Evolutionary conservation across 495 filamentous ascomycete genomes (phyloP).

Genomic region (Corynascus novoguineensis): DNA sequence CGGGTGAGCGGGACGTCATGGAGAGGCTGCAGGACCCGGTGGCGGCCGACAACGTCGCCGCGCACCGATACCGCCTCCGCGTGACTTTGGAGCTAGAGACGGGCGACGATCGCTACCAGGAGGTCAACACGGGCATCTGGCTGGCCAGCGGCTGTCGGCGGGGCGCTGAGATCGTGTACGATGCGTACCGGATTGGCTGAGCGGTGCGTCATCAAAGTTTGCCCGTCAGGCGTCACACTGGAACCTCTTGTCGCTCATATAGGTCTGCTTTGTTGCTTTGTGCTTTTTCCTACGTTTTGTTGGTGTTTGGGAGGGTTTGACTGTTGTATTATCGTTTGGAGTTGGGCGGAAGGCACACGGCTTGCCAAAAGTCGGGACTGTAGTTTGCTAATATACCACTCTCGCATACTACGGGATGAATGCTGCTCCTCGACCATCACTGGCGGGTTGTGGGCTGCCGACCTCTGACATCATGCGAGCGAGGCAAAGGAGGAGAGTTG

Average conservation of each 20-base stretch:
- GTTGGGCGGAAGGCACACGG: neutral
- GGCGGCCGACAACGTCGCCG: constrained; percentile 27
- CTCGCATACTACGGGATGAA: neutral
- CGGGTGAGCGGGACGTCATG: constrained; percentile 29
- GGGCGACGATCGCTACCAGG: constrained; percentile 25
- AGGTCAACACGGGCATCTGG: constrained; percentile 27
- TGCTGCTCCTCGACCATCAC: neutral
- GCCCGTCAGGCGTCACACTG: neutral
- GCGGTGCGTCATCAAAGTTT: neutral
- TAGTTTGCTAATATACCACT: neutral
- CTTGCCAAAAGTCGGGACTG: neutral
- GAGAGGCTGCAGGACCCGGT: constrained; percentile 28
- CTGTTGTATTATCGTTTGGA: neutral
- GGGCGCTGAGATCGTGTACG: constrained; percentile 33
- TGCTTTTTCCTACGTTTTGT: neutral
- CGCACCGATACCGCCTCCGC: constrained; percentile 27
- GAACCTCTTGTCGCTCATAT: neutral
- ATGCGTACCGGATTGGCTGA: constrained; percentile 29
- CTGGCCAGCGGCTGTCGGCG: constrained; percentile 25
- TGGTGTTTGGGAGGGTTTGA: neutral
- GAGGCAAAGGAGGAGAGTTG: too few species aligned
- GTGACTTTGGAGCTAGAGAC: constrained; percentile 29
- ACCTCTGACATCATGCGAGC: too few species aligned
- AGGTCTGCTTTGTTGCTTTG: neutral
- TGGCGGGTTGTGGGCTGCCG: too few species aligned